A percentile compares a stretch with the other conserved stretches of the same genome.
Conservation (phyloP, 305 asterid species). For the Plantago lanceolata region DNA sequence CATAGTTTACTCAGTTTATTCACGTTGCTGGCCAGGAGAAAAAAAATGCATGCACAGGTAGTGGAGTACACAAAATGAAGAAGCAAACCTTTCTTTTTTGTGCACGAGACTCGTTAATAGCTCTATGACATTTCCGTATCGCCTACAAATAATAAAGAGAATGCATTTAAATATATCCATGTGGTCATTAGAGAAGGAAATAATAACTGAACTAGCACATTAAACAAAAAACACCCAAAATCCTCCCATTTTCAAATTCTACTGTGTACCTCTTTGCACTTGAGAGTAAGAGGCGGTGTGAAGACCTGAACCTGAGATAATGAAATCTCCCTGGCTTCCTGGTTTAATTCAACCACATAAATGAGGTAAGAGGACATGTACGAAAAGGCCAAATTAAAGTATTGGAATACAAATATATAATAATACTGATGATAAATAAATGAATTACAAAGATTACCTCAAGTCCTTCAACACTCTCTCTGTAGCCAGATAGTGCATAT, state of each 20-base stretch:
- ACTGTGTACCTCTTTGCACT: constrained; percentile 78
- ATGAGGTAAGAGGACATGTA: not conserved
- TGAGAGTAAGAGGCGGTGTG: constrained; percentile 56
- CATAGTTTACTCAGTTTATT: constrained; percentile 14
- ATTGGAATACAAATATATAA: constrained; percentile 9
- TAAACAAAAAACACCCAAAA: constrained; percentile 7
- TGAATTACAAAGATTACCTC: constrained; percentile 45
- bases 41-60: constrained; percentile 14
- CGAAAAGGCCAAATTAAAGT: not conserved
- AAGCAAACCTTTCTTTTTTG: constrained; percentile 79
- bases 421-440: not conserved
- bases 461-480: constrained; percentile 83
- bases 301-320: constrained; percentile 71
- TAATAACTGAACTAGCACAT: not conserved
- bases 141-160: constrained; percentile 52
- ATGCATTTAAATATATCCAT: constrained; percentile 19
- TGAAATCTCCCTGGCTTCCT: constrained; percentile 81
- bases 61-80: constrained; percentile 10
- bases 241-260: constrained; percentile 9
- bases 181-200: constrained; percentile 2
- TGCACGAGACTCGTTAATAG: constrained; percentile 90
- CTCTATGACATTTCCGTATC: constrained; percentile 84
- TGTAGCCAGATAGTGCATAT: constrained; percentile 71
- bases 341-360: constrained; percentile 26
- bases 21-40: not conserved